Evolutionary conservation across 192 early-diverging fungal species (phyloP), one percentile per base, ranked within the genome.

Genomic region (Geranomyces variabilis): DNA sequence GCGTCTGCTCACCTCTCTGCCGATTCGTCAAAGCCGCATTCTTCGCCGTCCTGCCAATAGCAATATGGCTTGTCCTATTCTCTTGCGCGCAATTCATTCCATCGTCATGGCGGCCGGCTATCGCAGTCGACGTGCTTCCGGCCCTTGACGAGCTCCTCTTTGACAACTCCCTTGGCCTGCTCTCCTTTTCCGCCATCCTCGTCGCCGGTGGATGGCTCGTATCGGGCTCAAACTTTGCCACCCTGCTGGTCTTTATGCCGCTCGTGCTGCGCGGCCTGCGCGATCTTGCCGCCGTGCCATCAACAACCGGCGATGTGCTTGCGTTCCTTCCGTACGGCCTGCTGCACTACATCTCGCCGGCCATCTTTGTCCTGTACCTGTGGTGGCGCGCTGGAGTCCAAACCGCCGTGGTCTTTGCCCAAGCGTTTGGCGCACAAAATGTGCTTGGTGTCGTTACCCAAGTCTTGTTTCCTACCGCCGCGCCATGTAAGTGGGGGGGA

Each of bases 281-380:
- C 1, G 84, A 87, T 49, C 71, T 90, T n/a, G 84, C 88, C 43
- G 81, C 85, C 0, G 70, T 71, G 26, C 75, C 82, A 28, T 82
- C 87, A 0, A 80, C 83, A 0, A 59, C 81, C n/a, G 43, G 83
- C 33, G 90, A 92, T 76, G 60, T 90, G 4, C 66, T 90, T 26
- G 86, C 88, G 1, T 92, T 90, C 83, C 56, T 92, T 31, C 90
- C 88, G 10, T 90, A 92, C 67, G 90, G 90, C n/a, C 77, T 92
- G n/a, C 56, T 89, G 17, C 90, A 92, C 62, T 92, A 86, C 75
- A 76, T 85, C 1, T 81, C 88, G n/a, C 90, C 89, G 12, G 82
- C 87, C 45, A 61, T 89, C 33, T 83, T 89, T 36, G 80, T 79
- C 0, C 33, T 80, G 0, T 31, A 78, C 24, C 67, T 90, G 5